Evolutionary conservation across 371 early-diverging fungal species (phyloP), one percentile per base, ranked within the genome.

Genomic region (Globomyces sp.): DNA sequence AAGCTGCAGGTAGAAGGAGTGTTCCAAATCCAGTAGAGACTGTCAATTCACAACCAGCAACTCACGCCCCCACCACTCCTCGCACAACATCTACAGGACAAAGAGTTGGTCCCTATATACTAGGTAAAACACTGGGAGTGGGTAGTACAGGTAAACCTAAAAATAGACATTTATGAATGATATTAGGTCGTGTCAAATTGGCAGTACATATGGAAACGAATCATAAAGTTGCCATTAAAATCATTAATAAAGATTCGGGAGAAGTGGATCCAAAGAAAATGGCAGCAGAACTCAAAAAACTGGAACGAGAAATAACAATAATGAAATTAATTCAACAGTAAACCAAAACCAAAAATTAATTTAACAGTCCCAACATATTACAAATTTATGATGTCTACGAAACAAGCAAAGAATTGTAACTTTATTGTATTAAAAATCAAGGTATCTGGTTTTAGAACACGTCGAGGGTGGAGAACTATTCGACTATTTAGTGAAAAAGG

Each of bases 381-480:
- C 84, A 88, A 45, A 79, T 96, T 3, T 87, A 91, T 61, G 95
- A 96, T 74, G 95, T 95, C 6, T 91, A 92, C 68, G 94, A 94
- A 66, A 89, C 91, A 24, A 84, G 89, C 46, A 88, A 89, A 66
- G 91, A 92, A 58, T 69, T 93, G 88, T 92, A 86, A 74, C 78
- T 24, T 74, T 11, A 6, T n/a, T 6, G 43, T 42, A 10, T 53
- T 36, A 64, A 11, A 37, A 24, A 24, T 24, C 13, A 48, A 92
- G 92, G 48, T 95, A 92, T 78, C 76, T 99, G 66, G 87, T 99
- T n/a, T 85, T 97, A 85, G 98, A 98, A 74, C 93, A 93, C 77
- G 90, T 95, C 67, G 89, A 90, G 70, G 99, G 99, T 68, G 95
- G 94, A 66, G 98, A 98, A 85, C 82, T 99, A 68, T 94, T 96